phyloP scores from a whole-genome alignment of 2,329 filamentous ascomycete genomes.

The Coniosporium tulheliwenetii region DNA sequence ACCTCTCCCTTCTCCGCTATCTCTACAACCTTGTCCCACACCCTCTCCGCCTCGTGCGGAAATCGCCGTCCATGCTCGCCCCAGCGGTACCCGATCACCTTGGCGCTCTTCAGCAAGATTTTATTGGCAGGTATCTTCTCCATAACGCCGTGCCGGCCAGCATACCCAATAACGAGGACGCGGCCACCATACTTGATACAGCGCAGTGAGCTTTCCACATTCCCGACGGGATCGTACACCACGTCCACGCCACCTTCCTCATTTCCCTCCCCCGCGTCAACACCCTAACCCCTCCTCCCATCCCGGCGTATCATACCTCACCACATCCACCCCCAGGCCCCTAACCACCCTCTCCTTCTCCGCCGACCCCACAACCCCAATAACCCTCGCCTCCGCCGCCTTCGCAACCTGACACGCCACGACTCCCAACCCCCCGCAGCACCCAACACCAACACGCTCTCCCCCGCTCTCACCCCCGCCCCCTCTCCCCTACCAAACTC shows the following conservation, averaged over 20 bases:
- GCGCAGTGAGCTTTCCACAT: conserved; percentile 37
- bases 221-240: conserved; percentile 42
- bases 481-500: conserved; percentile 38
- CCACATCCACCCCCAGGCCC: conserved; percentile 24
- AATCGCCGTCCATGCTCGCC: conserved; percentile 38
- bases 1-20: conserved; percentile 32
- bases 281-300: conserved; percentile 37
- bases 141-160: conserved; percentile 35
- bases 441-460: conserved; percentile 39
- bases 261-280: conserved; percentile 25
- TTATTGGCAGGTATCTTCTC: conserved; percentile 40
- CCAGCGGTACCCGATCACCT: conserved; percentile 41
- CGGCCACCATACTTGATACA: conserved; percentile 38
- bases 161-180: conserved; percentile 43
- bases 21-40: conserved; percentile 35
- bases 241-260: conserved; percentile 33
- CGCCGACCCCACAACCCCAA: conserved; percentile 34
- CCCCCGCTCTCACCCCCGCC: conserved; percentile 25
- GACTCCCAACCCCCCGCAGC: conserved; percentile 40
- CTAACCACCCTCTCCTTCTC: conserved; percentile 28
- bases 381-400: conserved; percentile 35
- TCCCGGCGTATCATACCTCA: conserved; percentile 23
- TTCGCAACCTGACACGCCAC: conserved; percentile 41
- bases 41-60: conserved; percentile 28
- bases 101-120: conserved; percentile 35